Conservation (phyloP, 176 grass and related monocot genomes). For the Urochloa ruziziensis region DNA sequence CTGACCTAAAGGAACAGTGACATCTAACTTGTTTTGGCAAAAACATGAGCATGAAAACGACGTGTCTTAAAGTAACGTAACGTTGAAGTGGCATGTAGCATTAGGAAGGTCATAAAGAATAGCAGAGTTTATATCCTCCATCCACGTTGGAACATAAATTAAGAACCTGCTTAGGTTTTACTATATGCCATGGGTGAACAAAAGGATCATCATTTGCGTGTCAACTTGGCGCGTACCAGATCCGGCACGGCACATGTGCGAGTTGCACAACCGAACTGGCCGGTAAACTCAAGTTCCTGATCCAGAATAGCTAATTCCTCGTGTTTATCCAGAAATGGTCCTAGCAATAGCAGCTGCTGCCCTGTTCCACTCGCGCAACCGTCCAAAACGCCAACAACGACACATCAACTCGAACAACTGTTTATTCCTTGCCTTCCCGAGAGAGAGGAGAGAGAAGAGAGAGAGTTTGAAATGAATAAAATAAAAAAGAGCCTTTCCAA, state of each 20-base stretch:
- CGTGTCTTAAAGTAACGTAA: too few relatives aligned
- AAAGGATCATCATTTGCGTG: too few relatives aligned
- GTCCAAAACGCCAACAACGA: background rate
- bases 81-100: too few relatives aligned
- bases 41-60: too few relatives aligned
- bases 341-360: background rate
- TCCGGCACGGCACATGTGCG: background rate
- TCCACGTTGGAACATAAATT: too few relatives aligned
- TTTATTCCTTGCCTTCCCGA: constrained; percentile 10
- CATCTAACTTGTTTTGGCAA: too few relatives aligned
- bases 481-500: background rate
- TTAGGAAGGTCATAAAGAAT: too few relatives aligned
- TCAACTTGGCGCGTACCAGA: background rate
- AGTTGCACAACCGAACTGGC: background rate
- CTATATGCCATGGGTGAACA: too few relatives aligned
- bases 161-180: too few relatives aligned
- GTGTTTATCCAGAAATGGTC: constrained; percentile 11
- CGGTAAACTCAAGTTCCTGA: background rate
- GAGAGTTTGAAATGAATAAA: background rate
- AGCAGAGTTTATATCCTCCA: too few relatives aligned
- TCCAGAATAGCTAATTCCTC: background rate
- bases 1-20: too few relatives aligned
- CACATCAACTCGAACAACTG: background rate
- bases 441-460: background rate
- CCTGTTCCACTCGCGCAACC: background rate